Evolutionary conservation across 805 yeast species (phyloP).

Genomic region (Candida glaebosa): DNA sequence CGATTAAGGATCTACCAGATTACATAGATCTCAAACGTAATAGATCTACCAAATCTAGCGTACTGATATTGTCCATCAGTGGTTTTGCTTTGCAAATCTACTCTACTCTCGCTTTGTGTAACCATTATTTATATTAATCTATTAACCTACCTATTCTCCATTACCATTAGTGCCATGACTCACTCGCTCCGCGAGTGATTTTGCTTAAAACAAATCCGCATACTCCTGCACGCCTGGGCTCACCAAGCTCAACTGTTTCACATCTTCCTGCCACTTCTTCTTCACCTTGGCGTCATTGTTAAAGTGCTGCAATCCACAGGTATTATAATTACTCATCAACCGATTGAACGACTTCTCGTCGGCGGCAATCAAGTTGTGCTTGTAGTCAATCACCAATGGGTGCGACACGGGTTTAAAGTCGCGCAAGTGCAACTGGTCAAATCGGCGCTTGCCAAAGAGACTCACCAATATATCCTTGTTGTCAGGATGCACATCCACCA

Average conservation of each 20-base stretch:
- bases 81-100: too few relatives aligned
- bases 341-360: conserved; percentile 36
- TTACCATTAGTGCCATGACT: too few relatives aligned
- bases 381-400: conserved; percentile 34
- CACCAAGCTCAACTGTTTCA: conserved; percentile 16
- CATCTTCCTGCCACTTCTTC: neutral
- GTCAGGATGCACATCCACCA: conserved; percentile 34
- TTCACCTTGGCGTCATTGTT: conserved; percentile 4
- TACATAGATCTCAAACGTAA: too few relatives aligned
- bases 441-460: conserved; percentile 11
- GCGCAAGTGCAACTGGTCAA: conserved; percentile 7
- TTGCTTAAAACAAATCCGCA: conserved; percentile 43
- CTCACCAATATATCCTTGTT: conserved; percentile 21
- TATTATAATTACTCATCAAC: conserved; percentile 36
- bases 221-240: conserved; percentile 44
- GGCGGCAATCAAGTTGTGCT: conserved; percentile 36
- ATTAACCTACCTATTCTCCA: too few relatives aligned
- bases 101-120: too few relatives aligned
- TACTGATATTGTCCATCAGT: too few relatives aligned
- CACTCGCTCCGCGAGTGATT: too few relatives aligned
- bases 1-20: too few relatives aligned
- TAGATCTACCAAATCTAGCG: too few relatives aligned
- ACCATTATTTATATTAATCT: too few relatives aligned
- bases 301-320: conserved; percentile 26
- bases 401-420: conserved; percentile 11